These are phyloP conservation scores for Termitomyces heimii DNA, from an alignment of 768 basidiomycete species.

Conservation along the genomic window DNA sequence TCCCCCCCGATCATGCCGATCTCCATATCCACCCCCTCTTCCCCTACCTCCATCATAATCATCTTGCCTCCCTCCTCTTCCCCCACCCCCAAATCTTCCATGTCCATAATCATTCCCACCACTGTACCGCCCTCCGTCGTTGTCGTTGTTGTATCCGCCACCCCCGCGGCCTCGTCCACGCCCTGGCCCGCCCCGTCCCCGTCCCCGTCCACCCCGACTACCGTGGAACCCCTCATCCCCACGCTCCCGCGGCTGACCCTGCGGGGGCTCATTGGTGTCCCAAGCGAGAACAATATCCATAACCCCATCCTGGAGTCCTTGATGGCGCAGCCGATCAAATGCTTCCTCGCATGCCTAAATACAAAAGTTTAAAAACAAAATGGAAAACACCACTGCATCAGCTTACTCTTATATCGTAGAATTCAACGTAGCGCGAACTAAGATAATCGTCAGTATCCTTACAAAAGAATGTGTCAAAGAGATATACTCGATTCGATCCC, in stretches of 20 bases:
- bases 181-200: constrained; percentile 32
- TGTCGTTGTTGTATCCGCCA: constrained; percentile 33
- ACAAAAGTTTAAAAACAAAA: not conserved
- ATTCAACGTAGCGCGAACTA: constrained; percentile 91
- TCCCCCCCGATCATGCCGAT: constrained; percentile 14
- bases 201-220: constrained; percentile 33
- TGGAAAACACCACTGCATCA: too few relatives aligned
- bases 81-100: constrained; percentile 35
- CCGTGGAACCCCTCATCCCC: constrained; percentile 30
- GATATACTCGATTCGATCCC: constrained; percentile 56
- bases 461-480: not conserved
- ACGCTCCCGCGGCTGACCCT: constrained; percentile 20
- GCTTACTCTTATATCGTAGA: constrained; percentile 80
- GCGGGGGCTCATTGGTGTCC: constrained; percentile 60
- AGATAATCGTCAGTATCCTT: not conserved
- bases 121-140: constrained; percentile 37
- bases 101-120: constrained; percentile 38
- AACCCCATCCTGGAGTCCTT: constrained; percentile 76
- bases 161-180: constrained; percentile 28
- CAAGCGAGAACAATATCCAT: constrained; percentile 87
- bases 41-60: constrained; percentile 33
- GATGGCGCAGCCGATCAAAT: constrained; percentile 72
- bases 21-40: constrained; percentile 28
- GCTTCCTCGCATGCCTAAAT: constrained; percentile 73
- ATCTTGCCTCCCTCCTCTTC: constrained; percentile 36